phyloP scores from a whole-genome alignment of 2,329 filamentous ascomycete genomes.

The Xylaria sp. region DNA sequence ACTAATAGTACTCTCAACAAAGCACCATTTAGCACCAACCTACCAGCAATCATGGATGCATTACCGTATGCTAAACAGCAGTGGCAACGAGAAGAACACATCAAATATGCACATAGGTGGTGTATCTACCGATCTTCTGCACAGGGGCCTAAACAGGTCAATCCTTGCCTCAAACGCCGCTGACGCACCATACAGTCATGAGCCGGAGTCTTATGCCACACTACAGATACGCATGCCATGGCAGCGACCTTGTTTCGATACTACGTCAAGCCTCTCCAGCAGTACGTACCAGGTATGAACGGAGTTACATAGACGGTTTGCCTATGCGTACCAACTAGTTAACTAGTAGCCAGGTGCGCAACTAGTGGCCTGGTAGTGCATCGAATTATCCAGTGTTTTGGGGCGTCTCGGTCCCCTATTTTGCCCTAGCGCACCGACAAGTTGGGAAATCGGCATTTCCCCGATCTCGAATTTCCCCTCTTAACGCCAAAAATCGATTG shows the following conservation, averaged over 20 bases:
- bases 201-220: no score
- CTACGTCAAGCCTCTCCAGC: no score
- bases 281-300: no score
- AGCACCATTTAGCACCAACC: background rate
- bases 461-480: constrained; percentile 40
- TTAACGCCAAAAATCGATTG: constrained; percentile 40
- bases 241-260: background rate
- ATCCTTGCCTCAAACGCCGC: constrained; percentile 18
- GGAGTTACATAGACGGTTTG: no score
- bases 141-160: constrained; percentile 2
- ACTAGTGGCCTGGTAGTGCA: constrained; percentile 16
- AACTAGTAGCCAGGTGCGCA: background rate
- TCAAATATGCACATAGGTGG: no score
- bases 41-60: background rate
- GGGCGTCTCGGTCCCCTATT: constrained; percentile 17
- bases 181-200: constrained; percentile 14
- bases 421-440: background rate
- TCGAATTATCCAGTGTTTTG: constrained; percentile 19
- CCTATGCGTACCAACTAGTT: constrained; percentile 6
- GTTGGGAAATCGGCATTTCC: constrained; percentile 40
- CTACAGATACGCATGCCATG: background rate
- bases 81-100: no score
- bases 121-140: background rate
- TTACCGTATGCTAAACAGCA: background rate
- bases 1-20: no score